Evolutionary conservation across 345 rosid species (phyloP).

Genomic region (Salix viminalis): DNA sequence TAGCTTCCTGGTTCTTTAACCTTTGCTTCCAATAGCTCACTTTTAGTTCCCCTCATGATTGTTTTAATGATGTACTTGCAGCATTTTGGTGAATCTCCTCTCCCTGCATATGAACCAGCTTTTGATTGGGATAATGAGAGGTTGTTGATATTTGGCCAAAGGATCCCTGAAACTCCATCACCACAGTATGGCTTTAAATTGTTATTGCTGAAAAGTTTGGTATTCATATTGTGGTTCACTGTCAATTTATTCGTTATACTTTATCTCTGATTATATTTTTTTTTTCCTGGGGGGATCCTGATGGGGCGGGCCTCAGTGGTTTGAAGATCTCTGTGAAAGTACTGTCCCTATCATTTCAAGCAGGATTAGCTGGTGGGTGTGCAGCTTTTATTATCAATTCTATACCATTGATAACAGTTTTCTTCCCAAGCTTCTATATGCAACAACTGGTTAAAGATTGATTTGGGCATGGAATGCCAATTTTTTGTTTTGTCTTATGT

Average conservation of each 20-base stretch:
- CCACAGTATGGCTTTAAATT: conserved; percentile 44
- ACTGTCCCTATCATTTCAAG: conserved; percentile 76
- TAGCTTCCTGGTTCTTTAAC: neutral
- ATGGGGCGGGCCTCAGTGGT: conserved; percentile 50
- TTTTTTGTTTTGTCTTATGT: too few relatives aligned
- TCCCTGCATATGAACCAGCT: conserved; percentile 99
- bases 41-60: conserved; percentile 2
- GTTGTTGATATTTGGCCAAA: conserved; percentile 81
- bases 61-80: conserved; percentile 27
- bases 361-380: conserved; percentile 80
- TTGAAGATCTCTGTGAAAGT: conserved; percentile 94
- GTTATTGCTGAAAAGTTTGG: neutral
- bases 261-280: neutral
- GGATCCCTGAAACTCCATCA: conserved; percentile 72
- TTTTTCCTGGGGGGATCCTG: conserved; percentile 9
- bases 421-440: neutral
- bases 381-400: neutral
- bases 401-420: neutral
- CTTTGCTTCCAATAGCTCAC: neutral
- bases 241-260: neutral
- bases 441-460: neutral
- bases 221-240: neutral
- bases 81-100: conserved; percentile 91
- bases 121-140: conserved; percentile 99
- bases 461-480: neutral